Base-by-base conservation (phyloP, 2,329 filamentous ascomycete genomes). In the Hypoxylon sp. region DNA sequence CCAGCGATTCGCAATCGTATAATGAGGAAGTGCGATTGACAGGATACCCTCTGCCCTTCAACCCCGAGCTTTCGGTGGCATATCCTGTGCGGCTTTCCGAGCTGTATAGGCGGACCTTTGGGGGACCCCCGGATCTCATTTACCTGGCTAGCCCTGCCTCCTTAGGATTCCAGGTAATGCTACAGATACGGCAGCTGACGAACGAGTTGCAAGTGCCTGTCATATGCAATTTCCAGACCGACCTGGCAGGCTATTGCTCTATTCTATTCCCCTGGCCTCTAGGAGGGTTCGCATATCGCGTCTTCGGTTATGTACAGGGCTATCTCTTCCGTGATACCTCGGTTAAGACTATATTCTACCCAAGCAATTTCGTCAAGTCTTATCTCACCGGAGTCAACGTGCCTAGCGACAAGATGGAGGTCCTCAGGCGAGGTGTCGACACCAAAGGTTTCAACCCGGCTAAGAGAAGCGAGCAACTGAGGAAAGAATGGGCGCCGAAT, bases 221-320 rank as follows among this genome's bases (percentile, higher is more conserved):
- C 1, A 81, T 91, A 45, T 85, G 89, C 74, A 92, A 91, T 75
- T 92, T 91, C 69, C 90, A 92, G 76, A 92, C 90, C 0, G 90
- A 92, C 73, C 79, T 92, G 8, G 87, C 88, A 0, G 88, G 88
- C 1, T 92, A 92, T 75, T 89, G 88, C 72, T 83, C 86, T 51
- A 90, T 92, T 53, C 80, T 92, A n/a, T 90, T 92, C 65, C 88
- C 89, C 0, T 79, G 82, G 1, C 88, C 87, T 0, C 80, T 92
- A 16, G 87, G 87, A 70, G 78, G 78, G 9, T 82, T 90, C 61
- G 89, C 88, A 3, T 87, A 89, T 48, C 88, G 84, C 76, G 80
- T 89, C 9, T 86, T 91, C 59, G 83, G 85, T 14, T 78, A 83
- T 1, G 88, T 91, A 0, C 88, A 92, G 76, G 88, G 88, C 48